phyloP scores from a whole-genome alignment of 345 rosid species.

The rapeseed (Brassica napus) region DNA sequence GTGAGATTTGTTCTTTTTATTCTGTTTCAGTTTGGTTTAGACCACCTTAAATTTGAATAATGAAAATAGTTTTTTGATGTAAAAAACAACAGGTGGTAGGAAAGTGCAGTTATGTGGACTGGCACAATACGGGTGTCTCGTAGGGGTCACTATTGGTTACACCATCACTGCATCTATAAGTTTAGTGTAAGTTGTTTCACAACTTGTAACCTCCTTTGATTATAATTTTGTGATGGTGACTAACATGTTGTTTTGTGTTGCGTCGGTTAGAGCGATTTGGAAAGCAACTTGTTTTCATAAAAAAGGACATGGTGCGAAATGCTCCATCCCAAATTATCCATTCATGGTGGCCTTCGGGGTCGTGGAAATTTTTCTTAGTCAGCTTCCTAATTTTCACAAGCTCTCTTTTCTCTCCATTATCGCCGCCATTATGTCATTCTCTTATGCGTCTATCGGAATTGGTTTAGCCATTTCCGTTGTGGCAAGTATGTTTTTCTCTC shows the following conservation, averaged over 20 bases:
- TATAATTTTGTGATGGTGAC: not conserved
- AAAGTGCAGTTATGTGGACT: constrained; percentile 65
- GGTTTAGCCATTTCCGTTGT: constrained; percentile 69
- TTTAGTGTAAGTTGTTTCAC: constrained; percentile 67
- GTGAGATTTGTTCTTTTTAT: not conserved
- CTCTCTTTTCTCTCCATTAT: constrained; percentile 82
- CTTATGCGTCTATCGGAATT: constrained; percentile 75
- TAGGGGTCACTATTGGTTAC: constrained; percentile 71
- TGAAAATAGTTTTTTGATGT: not conserved
- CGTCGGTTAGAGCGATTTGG: constrained; percentile 60
- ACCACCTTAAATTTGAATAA: not conserved
- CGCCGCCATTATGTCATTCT: constrained; percentile 87
- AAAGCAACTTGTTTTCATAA: constrained; percentile 73
- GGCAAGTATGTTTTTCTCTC: constrained; percentile 26
- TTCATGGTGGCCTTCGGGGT: constrained; percentile 66
- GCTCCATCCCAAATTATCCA: constrained; percentile 53
- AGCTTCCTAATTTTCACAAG: constrained; percentile 77
- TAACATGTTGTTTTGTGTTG: not conserved
- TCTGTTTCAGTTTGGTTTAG: not conserved
- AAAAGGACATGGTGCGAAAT: constrained; percentile 56
- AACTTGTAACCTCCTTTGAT: not conserved
- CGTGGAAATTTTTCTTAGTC: constrained; percentile 70
- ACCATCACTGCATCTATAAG: constrained; percentile 93
- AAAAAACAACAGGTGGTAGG: constrained; percentile 50
- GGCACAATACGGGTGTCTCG: constrained; percentile 71